Evolutionary conservation across 2,329 filamentous ascomycete genomes (phyloP).

Genomic region (Tothia fuscella): DNA sequence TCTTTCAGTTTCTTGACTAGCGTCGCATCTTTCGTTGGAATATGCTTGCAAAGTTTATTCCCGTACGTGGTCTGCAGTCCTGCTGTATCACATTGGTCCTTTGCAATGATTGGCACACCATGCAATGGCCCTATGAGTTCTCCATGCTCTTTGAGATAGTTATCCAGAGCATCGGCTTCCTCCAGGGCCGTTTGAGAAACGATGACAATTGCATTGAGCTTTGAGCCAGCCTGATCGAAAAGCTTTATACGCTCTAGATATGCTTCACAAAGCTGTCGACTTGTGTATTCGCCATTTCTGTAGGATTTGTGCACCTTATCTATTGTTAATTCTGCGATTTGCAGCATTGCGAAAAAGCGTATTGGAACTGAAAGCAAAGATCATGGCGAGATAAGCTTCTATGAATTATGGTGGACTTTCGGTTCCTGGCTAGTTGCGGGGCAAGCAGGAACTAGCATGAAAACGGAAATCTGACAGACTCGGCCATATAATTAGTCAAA

Average conservation of each 20-base stretch:
- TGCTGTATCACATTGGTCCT: conserved; percentile 8
- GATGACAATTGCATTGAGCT: conserved; percentile 3
- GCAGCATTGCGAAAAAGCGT: too few relatives aligned
- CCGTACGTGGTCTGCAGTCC: conserved; percentile 3
- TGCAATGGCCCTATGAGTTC: conserved; percentile 5
- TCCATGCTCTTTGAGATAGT: background rate
- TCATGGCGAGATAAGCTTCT: too few relatives aligned
- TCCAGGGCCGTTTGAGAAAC: background rate
- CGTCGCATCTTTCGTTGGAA: conserved; percentile 6
- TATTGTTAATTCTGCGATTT: conserved; percentile 3
- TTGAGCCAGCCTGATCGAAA: conserved; percentile 1
- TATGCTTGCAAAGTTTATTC: conserved; percentile 5
- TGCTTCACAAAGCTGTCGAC: background rate
- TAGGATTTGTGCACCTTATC: conserved; percentile 6
- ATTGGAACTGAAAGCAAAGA: too few relatives aligned
- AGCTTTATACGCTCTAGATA: conserved; percentile 3
- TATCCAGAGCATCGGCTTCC: conserved; percentile 7
- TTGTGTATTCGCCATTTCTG: conserved; percentile 2
- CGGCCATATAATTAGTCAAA: too few relatives aligned
- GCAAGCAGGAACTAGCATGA: too few relatives aligned
- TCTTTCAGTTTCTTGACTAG: conserved; percentile 8
- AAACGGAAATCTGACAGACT: too few relatives aligned
- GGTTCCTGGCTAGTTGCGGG: too few relatives aligned
- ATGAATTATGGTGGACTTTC: too few relatives aligned
- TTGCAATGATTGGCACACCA: conserved; percentile 6